Percentiles rank a stretch among this genome's conserved stretches.
phyloP scores from a whole-genome alignment of 345 rosid species.

The Nephelium lappaceum region DNA sequence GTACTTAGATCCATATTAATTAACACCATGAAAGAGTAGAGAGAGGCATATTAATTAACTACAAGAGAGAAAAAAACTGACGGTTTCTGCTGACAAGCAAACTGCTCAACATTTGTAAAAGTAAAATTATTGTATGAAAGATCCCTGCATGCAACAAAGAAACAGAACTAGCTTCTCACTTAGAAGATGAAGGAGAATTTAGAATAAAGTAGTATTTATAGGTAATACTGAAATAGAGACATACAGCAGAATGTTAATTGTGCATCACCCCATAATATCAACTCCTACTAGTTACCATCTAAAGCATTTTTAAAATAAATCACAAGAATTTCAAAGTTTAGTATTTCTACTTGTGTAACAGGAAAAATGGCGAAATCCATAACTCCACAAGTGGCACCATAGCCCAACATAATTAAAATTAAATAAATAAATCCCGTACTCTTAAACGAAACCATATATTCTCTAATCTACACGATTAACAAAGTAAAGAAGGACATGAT shows the following conservation, averaged over 20 bases:
- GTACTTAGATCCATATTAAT: not conserved
- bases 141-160: constrained; percentile 52
- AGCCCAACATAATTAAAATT: not conserved
- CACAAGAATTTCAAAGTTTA: not conserved
- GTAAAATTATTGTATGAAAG: constrained; percentile 75
- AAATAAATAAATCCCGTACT: not conserved
- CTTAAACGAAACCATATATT: not conserved
- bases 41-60: constrained; percentile 14
- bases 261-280: constrained; percentile 10
- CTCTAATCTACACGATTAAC: not conserved
- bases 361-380: not conserved
- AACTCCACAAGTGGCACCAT: not conserved
- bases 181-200: not conserved
- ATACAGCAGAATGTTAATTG: not conserved
- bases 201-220: not conserved
- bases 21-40: constrained; percentile 3
- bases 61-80: constrained; percentile 29
- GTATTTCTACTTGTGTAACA: not conserved
- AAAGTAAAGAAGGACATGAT: not conserved
- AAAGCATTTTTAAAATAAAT: not conserved
- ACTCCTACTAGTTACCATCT: not conserved
- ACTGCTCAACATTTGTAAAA: constrained; percentile 46
- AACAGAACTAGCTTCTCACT: not conserved
- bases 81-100: constrained; percentile 57
- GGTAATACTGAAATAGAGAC: not conserved